These are phyloP conservation scores for Aspergillus novofumigatus DNA, from an alignment of 2,329 filamentous ascomycete genomes.

Conservation along the genomic window DNA sequence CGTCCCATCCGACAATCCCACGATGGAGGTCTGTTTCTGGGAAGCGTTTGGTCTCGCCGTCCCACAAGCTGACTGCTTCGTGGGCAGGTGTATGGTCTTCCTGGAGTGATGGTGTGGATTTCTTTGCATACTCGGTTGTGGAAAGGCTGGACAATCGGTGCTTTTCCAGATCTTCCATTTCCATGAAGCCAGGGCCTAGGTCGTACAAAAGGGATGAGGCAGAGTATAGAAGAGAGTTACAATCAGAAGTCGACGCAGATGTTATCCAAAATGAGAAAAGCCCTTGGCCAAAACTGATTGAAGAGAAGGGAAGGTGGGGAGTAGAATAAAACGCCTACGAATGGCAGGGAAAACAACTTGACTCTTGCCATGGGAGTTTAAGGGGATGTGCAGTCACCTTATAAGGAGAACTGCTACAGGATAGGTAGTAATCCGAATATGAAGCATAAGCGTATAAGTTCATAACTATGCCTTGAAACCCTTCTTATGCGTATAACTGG, in stretches of 20 bases:
- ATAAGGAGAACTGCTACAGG: not conserved
- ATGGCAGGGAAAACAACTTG: not conserved
- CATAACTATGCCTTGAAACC: not conserved
- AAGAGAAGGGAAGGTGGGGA: not conserved
- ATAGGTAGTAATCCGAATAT: not conserved
- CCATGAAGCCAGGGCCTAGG: not conserved
- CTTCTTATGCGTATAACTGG: not conserved
- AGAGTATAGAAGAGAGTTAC: not conserved
- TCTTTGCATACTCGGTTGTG: not conserved
- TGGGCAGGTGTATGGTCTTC: not conserved
- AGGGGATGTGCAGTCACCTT: not conserved
- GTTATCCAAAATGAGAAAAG: not conserved
- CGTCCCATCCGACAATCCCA: slow-evolving; percentile 59
- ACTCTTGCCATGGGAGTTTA: not conserved
- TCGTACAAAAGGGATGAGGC: not conserved
- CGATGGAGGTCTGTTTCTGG: slow-evolving; percentile 50
- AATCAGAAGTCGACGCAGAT: not conserved
- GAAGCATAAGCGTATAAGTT: not conserved
- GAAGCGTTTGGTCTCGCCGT: slow-evolving; percentile 4
- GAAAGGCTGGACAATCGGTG: not conserved
- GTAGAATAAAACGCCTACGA: not conserved
- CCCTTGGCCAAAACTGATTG: not conserved
- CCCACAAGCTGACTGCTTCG: not conserved
- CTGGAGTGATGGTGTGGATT: not conserved
- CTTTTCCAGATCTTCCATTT: not conserved